These are phyloP conservation scores for Fusarium sp. DNA, from an alignment of 2,329 filamentous ascomycete species.

Conservation along the genomic window DNA sequence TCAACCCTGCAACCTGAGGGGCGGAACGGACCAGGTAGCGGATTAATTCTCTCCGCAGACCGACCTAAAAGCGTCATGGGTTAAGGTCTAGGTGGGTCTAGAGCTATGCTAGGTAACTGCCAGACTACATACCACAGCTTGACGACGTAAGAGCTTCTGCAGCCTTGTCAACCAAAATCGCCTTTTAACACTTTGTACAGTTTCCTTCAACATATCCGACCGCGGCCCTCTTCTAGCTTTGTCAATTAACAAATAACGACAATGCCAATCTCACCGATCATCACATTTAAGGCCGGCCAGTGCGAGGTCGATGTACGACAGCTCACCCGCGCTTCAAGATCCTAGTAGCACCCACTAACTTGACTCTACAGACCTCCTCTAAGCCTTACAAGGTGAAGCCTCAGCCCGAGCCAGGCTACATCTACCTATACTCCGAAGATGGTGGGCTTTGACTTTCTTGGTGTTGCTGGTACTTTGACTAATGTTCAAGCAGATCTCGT, in stretches of 20 bases:
- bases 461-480: neutral
- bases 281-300: constrained; percentile 95
- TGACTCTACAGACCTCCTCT: constrained; percentile 55
- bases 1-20: constrained; percentile 13
- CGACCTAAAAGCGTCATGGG: constrained; percentile 16
- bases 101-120: constrained; percentile 29
- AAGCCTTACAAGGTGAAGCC: constrained; percentile 79
- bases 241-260: constrained; percentile 17
- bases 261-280: constrained; percentile 88
- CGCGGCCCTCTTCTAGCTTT: neutral
- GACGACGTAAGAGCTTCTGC: constrained; percentile 56
- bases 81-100: constrained; percentile 5
- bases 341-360: constrained; percentile 30
- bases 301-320: constrained; percentile 82
- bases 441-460: constrained; percentile 59
- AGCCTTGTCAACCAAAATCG: constrained; percentile 46
- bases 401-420: constrained; percentile 79
- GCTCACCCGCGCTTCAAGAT: constrained; percentile 1
- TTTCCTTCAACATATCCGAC: constrained; percentile 12
- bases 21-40: constrained; percentile 1
- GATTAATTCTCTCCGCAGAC: constrained; percentile 24
- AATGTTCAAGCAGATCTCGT: constrained; percentile 73
- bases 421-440: constrained; percentile 94
- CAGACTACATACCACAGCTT: constrained; percentile 34
- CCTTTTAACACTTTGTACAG: constrained; percentile 6